These are phyloP conservation scores for Lupinus albus DNA, from an alignment of 306 rosid species.

Conservation along the genomic window DNA sequence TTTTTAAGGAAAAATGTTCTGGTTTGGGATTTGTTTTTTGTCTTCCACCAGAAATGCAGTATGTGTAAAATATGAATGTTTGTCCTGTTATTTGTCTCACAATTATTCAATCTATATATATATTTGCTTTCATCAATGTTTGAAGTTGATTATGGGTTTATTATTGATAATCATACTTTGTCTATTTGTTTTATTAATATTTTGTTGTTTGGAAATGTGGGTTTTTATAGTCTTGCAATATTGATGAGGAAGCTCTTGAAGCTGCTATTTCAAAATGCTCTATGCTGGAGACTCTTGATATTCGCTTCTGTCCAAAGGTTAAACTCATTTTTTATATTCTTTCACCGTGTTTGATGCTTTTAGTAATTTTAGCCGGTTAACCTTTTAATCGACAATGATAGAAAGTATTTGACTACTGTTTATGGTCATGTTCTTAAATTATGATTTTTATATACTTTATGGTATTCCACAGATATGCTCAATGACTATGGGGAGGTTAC, in stretches of 20 bases:
- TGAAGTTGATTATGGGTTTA: too few species aligned
- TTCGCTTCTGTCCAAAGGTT: constrained; percentile 86
- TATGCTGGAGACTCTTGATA: constrained; percentile 81
- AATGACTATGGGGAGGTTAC: constrained; percentile 63
- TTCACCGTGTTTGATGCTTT: background rate
- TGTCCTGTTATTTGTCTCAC: background rate
- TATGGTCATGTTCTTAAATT: background rate
- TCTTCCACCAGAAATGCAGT: background rate
- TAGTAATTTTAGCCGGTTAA: background rate
- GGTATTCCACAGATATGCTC: constrained; percentile 56
- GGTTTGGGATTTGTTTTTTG: background rate
- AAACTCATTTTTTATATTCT: constrained; percentile 21
- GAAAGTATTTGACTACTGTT: too few species aligned
- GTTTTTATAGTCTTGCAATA: constrained; percentile 76
- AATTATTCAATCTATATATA: too few species aligned
- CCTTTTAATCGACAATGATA: background rate
- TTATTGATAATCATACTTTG: too few species aligned
- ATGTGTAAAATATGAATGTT: constrained; percentile 6
- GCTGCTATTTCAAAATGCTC: constrained; percentile 75
- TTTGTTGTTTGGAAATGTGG: constrained; percentile 13
- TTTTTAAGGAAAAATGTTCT: background rate
- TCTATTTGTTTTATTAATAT: background rate
- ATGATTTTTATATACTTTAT: background rate
- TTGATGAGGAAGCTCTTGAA: constrained; percentile 70
- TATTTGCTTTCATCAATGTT: too few species aligned